Evolutionary conservation across 768 basidiomycete species (phyloP).

Genomic region (Kwoniella newhampshirensis): DNA sequence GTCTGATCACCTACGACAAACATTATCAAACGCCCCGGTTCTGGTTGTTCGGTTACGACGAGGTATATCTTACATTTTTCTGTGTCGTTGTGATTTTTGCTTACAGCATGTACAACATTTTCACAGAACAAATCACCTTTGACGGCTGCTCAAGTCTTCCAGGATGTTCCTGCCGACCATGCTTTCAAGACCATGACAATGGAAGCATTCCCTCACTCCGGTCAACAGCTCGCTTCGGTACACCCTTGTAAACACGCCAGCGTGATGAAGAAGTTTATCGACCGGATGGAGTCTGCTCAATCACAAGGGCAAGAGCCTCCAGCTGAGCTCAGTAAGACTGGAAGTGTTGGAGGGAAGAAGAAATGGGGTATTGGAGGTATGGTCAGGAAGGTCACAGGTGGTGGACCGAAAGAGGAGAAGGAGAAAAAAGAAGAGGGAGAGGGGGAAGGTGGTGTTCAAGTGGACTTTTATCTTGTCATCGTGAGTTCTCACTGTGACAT

Average conservation of each 20-base stretch:
- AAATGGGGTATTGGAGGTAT: constrained; percentile 72
- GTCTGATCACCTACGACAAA: constrained; percentile 99
- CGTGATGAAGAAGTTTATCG: constrained; percentile 99
- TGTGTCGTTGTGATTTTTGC: too few relatives aligned
- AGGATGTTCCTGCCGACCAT: constrained; percentile 95
- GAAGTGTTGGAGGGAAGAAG: constrained; percentile 55
- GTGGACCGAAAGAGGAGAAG: constrained; percentile 8
- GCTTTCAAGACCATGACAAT: constrained; percentile 98
- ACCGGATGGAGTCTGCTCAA: constrained; percentile 78
- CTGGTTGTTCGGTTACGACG: constrained; percentile 97
- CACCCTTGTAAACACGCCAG: constrained; percentile 98
- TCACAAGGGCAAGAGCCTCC: constrained; percentile 64
- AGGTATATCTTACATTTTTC: constrained; percentile 59
- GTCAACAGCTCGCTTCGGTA: constrained; percentile 77
- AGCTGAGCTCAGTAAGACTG: constrained; percentile 49
- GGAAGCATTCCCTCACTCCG: constrained; percentile 93
- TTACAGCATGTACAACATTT: too few relatives aligned
- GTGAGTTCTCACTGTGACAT: too few relatives aligned
- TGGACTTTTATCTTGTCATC: constrained; percentile 94
- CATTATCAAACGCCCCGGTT: constrained; percentile 98
- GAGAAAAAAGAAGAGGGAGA: constrained; percentile 52
- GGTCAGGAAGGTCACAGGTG: constrained; percentile 70
- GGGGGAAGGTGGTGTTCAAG: constrained; percentile 79
- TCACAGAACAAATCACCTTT: constrained; percentile 80
- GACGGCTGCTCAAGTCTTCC: constrained; percentile 86